Evolutionary conservation across 169 alveolate genomes (phyloP).

Genomic region (Theileria annulata): DNA sequence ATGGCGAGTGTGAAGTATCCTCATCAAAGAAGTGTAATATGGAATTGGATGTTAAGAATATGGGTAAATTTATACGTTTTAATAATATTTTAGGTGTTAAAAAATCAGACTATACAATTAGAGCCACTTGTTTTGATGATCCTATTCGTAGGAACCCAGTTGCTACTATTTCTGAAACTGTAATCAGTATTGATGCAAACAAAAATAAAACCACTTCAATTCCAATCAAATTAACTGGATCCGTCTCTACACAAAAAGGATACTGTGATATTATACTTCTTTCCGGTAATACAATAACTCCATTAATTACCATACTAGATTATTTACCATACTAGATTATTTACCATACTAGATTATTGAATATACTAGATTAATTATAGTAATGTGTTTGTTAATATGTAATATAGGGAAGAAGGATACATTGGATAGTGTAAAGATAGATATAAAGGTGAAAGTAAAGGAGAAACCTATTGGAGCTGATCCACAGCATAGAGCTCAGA

Average conservation of each 20-base stretch:
- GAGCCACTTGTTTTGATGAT: constrained; percentile 27
- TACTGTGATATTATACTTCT: constrained; percentile 18
- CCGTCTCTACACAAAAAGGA: neutral
- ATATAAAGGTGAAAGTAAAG: neutral
- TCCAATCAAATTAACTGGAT: constrained; percentile 21
- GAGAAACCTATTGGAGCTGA: neutral
- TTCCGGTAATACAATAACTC: constrained; percentile 5
- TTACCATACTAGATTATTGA: neutral
- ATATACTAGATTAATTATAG: too few species aligned
- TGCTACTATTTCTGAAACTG: constrained; percentile 15
- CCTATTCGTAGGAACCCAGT: neutral
- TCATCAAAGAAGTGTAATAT: constrained; percentile 20
- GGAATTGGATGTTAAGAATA: constrained; percentile 32
- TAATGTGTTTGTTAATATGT: too few species aligned
- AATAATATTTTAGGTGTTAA: neutral
- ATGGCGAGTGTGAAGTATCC: constrained; percentile 25
- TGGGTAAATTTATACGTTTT: constrained; percentile 12
- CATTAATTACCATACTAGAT: constrained; percentile 5
- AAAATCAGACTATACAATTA: constrained; percentile 25
- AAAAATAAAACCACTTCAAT: neutral
- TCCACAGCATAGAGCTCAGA: neutral
- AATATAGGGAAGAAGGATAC: neutral
- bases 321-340: neutral
- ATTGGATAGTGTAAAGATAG: neutral
- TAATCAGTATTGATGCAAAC: constrained; percentile 21